Percentiles rank a stretch among this genome's conserved stretches.
Conservation (phyloP, 2,329 filamentous ascomycete species). For the Hypoxylon sp. region DNA sequence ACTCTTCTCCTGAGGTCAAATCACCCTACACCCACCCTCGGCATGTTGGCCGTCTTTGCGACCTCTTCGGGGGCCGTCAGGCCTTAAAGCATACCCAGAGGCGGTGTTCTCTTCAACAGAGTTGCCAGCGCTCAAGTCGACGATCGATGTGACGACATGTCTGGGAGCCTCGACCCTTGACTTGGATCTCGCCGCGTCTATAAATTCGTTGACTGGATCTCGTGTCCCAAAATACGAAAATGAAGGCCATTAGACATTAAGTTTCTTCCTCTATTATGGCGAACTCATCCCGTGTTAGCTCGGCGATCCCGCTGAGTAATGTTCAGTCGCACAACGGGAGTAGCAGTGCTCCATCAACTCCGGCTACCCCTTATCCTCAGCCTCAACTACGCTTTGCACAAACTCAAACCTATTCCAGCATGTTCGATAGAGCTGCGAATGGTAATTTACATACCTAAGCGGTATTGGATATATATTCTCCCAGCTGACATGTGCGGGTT, state of each 20-base stretch:
- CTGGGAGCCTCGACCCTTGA: neutral
- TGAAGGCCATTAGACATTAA: neutral
- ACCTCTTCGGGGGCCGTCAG: constrained; percentile 39
- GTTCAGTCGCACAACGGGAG: constrained; percentile 10
- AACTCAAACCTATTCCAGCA: constrained; percentile 16
- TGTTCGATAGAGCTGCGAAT: constrained; percentile 22
- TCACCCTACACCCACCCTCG: constrained; percentile 33
- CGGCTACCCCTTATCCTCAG: constrained; percentile 18
- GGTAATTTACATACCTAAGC: neutral
- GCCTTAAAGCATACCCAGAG: constrained; percentile 14
- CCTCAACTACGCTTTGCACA: neutral
- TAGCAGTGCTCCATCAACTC: neutral
- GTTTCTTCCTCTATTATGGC: constrained; percentile 21
- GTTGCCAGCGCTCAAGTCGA: constrained; percentile 11
- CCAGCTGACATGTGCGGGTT: constrained; percentile 11
- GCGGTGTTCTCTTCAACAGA: constrained; percentile 1
- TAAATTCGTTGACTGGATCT: constrained; percentile 19
- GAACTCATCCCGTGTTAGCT: constrained; percentile 6
- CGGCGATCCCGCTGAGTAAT: constrained; percentile 7
- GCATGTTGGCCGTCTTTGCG: constrained; percentile 16
- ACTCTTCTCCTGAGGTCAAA: constrained; percentile 28
- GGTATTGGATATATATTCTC: neutral
- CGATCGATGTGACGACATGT: constrained; percentile 12
- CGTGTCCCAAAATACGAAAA: neutral
- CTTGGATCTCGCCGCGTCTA: constrained; percentile 5